Percentiles rank a stretch among this genome's conserved stretches.
phyloP scores from a whole-genome alignment of 1,284 basidiomycete species.

The Cutaneotrichosporon curvatum region DNA sequence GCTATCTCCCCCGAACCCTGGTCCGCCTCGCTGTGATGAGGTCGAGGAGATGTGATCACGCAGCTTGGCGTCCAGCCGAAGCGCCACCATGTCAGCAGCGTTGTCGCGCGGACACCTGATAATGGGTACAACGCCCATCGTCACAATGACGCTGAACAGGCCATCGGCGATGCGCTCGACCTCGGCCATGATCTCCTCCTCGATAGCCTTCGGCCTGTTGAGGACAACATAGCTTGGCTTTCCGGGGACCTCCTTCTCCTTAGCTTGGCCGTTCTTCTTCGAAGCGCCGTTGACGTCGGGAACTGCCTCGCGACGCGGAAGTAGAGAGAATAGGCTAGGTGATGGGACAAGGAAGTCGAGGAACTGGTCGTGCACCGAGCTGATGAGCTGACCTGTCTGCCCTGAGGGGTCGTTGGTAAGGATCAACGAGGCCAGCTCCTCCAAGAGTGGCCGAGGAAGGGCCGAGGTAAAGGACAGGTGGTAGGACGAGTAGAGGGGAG shows the following conservation, averaged over 20 bases:
- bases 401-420: constrained; percentile 58
- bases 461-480: constrained; percentile 95
- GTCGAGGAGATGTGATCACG: constrained; percentile 80
- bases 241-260: constrained; percentile 37
- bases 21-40: constrained; percentile 49
- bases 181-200: constrained; percentile 87
- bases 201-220: constrained; percentile 84
- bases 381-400: constrained; percentile 70
- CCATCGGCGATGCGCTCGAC: constrained; percentile 87
- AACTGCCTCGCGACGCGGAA: constrained; percentile 51
- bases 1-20: constrained; percentile 58
- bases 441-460: constrained; percentile 75
- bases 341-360: constrained; percentile 94
- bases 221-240: constrained; percentile 67
- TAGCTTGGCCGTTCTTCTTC: constrained; percentile 21
- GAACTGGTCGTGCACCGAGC: constrained; percentile 86
- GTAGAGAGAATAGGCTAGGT: constrained; percentile 84
- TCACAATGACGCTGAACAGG: constrained; percentile 87
- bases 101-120: constrained; percentile 93
- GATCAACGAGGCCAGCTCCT: constrained; percentile 85
- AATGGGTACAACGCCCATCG: constrained; percentile 84
- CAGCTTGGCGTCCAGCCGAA: constrained; percentile 87
- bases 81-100: constrained; percentile 96
- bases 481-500: constrained; percentile 82
- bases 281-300: constrained; percentile 21